Evolutionary conservation across 768 basidiomycete species (phyloP).

Genomic region (Russula ochroleuca): DNA sequence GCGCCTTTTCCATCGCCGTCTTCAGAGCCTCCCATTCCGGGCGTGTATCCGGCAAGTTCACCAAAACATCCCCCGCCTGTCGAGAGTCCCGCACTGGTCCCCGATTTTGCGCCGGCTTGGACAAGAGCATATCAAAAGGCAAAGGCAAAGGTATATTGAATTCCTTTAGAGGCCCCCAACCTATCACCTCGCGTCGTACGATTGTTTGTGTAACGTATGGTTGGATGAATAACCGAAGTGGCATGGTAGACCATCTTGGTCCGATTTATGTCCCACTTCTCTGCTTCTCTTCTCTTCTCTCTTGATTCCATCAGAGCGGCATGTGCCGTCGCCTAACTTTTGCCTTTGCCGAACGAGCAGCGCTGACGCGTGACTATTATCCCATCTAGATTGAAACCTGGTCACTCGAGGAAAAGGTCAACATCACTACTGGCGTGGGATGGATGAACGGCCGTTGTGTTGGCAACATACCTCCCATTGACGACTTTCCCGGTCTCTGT

Average conservation of each 20-base stretch:
- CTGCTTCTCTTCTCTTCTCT: neutral
- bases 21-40: constrained; percentile 48
- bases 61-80: constrained; percentile 57
- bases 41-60: constrained; percentile 50
- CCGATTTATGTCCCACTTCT: neutral
- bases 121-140: constrained; percentile 55
- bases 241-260: neutral
- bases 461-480: constrained; percentile 55
- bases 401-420: constrained; percentile 27
- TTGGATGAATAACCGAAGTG: neutral
- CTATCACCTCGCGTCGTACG: neutral
- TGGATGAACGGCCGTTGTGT: constrained; percentile 65
- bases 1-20: constrained; percentile 32
- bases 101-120: constrained; percentile 54
- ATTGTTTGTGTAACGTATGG: neutral
- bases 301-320: neutral
- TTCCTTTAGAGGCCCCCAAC: neutral
- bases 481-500: constrained; percentile 62
- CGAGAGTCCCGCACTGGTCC: constrained; percentile 38
- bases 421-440: constrained; percentile 35
- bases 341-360: neutral
- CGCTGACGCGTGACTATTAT: neutral
- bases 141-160: constrained; percentile 31
- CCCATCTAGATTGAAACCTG: constrained; percentile 15
- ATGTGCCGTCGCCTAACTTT: neutral